Evolutionary conservation across 139 green algal genomes (phyloP).

Genomic region (Marvania coccoides): DNA sequence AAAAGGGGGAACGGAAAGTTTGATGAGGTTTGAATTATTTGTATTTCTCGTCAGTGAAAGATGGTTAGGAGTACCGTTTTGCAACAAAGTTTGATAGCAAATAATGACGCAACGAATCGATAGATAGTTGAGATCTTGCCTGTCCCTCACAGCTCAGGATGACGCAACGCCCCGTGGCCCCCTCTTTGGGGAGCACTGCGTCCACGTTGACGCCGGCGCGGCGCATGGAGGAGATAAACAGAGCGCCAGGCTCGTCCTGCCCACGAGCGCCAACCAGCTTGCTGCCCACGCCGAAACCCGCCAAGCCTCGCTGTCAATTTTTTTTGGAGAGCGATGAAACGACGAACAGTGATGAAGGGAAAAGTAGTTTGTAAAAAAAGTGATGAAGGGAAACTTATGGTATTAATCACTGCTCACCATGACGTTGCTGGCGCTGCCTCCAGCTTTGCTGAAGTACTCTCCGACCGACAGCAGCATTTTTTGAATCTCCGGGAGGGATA

Average conservation of each 20-base stretch:
- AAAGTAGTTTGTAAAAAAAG: no score
- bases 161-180: slow-evolving; percentile 37
- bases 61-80: no score
- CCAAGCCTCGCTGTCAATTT: slow-evolving; percentile 28
- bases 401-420: no score
- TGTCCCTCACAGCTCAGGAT: slow-evolving; percentile 44
- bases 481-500: slow-evolving; percentile 21
- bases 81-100: no score
- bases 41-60: no score
- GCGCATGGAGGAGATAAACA: slow-evolving; percentile 43
- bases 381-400: no score
- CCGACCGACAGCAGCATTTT: slow-evolving; percentile 29
- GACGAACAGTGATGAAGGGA: no score
- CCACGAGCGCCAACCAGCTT: slow-evolving; percentile 25
- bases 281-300: slow-evolving; percentile 21
- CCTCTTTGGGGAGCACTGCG: slow-evolving; percentile 17
- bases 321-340: no score
- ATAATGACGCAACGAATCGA: no score
- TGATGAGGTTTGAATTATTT: slow-evolving; percentile 1
- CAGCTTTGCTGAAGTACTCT: slow-evolving; percentile 44
- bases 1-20: background rate
- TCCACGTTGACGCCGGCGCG: slow-evolving; percentile 27
- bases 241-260: slow-evolving; percentile 33
- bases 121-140: no score
- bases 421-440: slow-evolving; percentile 39